Percentiles rank a stretch among this genome's conserved stretches.
Evolutionary conservation across 768 basidiomycete genomes (phyloP).

Genomic region (Hericium erinaceus): DNA sequence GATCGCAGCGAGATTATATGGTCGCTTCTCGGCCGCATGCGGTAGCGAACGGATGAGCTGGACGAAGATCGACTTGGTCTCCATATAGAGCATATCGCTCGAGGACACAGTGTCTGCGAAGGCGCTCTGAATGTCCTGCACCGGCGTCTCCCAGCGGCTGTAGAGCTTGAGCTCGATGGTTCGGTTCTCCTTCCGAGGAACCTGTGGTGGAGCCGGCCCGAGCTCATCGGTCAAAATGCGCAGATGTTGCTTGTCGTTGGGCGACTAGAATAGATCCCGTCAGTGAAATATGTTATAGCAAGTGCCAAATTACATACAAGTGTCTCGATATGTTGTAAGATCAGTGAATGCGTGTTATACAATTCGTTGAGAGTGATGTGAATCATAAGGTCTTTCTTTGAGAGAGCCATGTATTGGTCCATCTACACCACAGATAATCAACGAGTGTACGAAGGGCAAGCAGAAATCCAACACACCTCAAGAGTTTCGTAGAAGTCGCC

Average conservation of each 20-base stretch:
- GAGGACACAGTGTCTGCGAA: slow-evolving; percentile 97
- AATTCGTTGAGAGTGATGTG: slow-evolving; percentile 98
- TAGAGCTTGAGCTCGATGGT: slow-evolving; percentile 88
- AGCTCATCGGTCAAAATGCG: slow-evolving; percentile 96
- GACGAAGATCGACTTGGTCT: slow-evolving; percentile 98
- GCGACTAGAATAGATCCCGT: slow-evolving; percentile 47
- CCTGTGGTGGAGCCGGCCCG: slow-evolving; percentile 86
- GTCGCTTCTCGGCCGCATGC: slow-evolving; percentile 70
- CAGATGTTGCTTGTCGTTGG: slow-evolving; percentile 95
- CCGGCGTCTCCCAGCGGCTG: slow-evolving; percentile 98
- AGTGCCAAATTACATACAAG: slow-evolving; percentile 46
- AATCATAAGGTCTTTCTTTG: slow-evolving; percentile 97
- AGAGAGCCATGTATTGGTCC: slow-evolving; percentile 99
- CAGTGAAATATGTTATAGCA: background rate
- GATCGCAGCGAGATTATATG: slow-evolving; percentile 80
- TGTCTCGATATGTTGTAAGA: slow-evolving; percentile 90
- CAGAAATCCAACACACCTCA: slow-evolving; percentile 48
- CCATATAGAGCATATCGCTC: slow-evolving; percentile 99
- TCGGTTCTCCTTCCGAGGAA: slow-evolving; percentile 96
- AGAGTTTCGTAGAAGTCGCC: slow-evolving; percentile 99
- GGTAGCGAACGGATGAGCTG: slow-evolving; percentile 95
- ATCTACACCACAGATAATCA: slow-evolving; percentile 44
- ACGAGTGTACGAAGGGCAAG: background rate
- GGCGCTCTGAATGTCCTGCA: slow-evolving; percentile 94
- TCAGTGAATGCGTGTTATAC: slow-evolving; percentile 96